phyloP scores from a whole-genome alignment of 116 monocot species.

The Thalassia testudinum region DNA sequence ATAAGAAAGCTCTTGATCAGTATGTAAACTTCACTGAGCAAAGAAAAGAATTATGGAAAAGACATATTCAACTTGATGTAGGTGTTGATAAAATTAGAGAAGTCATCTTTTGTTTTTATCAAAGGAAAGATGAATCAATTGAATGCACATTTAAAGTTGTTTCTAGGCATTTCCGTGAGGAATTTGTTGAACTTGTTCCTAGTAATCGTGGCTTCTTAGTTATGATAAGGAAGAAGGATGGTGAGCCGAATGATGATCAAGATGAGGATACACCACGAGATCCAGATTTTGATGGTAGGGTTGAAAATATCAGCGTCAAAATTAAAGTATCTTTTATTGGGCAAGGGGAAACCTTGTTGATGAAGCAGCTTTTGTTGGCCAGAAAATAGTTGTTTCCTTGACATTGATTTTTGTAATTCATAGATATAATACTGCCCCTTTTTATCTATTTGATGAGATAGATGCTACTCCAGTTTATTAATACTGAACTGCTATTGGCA shows the following conservation, averaged over 20 bases:
- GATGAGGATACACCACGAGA: slow-evolving; percentile 74
- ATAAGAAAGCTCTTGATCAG: slow-evolving; percentile 96
- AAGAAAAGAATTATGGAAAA: slow-evolving; percentile 71
- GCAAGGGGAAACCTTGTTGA: slow-evolving; percentile 96
- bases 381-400: slow-evolving; percentile 97
- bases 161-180: slow-evolving; percentile 91
- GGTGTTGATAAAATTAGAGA: slow-evolving; percentile 99
- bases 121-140: slow-evolving; percentile 97
- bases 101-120: slow-evolving; percentile 83
- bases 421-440: slow-evolving; percentile 94
- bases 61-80: slow-evolving; percentile 85
- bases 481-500: slow-evolving; percentile 95
- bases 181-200: slow-evolving; percentile 91
- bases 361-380: slow-evolving; percentile 97
- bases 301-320: slow-evolving; percentile 93
- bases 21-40: slow-evolving; percentile 96
- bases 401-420: slow-evolving; percentile 96
- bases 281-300: slow-evolving; percentile 80
- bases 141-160: slow-evolving; percentile 99
- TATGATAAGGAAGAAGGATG: slow-evolving; percentile 99
- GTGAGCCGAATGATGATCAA: slow-evolving; percentile 67
- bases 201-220: slow-evolving; percentile 92
- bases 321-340: slow-evolving; percentile 99
- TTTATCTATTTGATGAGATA: slow-evolving; percentile 98
- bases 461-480: slow-evolving; percentile 96